Evolutionary conservation across 1,139 yeast species (phyloP), one percentile per base, ranked within the genome.

Genomic region (Protomyces pachydermus): DNA sequence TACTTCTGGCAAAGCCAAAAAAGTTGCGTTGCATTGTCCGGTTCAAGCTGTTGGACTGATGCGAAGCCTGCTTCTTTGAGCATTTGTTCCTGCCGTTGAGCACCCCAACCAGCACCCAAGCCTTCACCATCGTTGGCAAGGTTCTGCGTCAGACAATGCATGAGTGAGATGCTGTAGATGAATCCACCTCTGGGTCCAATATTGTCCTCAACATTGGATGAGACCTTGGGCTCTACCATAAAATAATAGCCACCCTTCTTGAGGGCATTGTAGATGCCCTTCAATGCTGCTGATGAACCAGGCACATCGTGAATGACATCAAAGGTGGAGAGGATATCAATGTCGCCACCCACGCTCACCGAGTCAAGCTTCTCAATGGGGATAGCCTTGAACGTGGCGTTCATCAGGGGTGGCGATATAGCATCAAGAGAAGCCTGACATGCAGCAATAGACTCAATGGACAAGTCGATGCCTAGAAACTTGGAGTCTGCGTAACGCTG

Each of bases 51-150:
- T 18, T 16, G 48, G 12, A 42, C 18, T 18, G 16, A 4, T 6
- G 48, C 12, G 48, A 42, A 42, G 25, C 53, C 53, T n/a, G 53
- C 53, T 16, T 32, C 37, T 6, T n/a, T 16, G 2, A 50, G 23
- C 37, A 28, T 28, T 6, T 16, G 34, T n/a, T 50, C 37, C 20
- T 50, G 53, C 20, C 32, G 18, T 14, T 50, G 53, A 32, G 14
- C 14, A 12, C 53, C 53, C 53, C 53, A 50, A 16, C 35, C 18
- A 14, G 53, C 53, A 14, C 53, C 53, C 18, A 50, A 23, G 18
- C 53, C 53, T 20, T 50, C 53, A 16, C 53, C 53, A n/a, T 50
- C 53, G 12, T 50, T 50, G 34, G 53, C 53, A n/a, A 50, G 32
- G 16, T 50, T 50, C 23, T 50, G 53, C 53, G 53, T 50, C 32